Conservation (phyloP, 257 asterid species). For the Haberlea rhodopensis region DNA sequence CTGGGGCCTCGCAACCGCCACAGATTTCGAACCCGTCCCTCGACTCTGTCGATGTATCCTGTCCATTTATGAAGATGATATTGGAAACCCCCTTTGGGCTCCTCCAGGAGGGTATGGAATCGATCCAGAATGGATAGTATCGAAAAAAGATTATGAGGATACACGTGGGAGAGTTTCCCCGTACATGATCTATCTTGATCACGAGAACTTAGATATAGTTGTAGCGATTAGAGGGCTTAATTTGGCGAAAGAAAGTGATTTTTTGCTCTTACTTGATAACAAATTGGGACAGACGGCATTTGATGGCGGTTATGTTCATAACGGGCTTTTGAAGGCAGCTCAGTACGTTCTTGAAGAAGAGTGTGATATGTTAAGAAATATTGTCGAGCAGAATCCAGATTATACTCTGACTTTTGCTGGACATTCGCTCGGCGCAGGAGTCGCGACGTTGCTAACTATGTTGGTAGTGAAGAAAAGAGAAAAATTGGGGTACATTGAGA, state of each 20-base stretch:
- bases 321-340: constrained; percentile 89
- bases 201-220: constrained; percentile 61
- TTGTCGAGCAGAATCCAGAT: constrained; percentile 48
- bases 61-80: constrained; percentile 77
- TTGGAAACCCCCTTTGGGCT: constrained; percentile 69
- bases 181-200: constrained; percentile 83
- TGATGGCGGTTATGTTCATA: constrained; percentile 94
- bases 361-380: constrained; percentile 50
- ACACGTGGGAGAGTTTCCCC: constrained; percentile 70
- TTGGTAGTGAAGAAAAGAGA: constrained; percentile 72
- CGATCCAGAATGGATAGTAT: constrained; percentile 64
- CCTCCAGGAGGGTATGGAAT: constrained; percentile 87
- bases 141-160: constrained; percentile 52
- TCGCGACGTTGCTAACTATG: constrained; percentile 76
- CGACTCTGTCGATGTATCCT: constrained; percentile 69
- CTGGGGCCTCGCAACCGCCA: constrained; percentile 88
- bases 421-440: constrained; percentile 97
- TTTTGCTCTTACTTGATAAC: constrained; percentile 70
- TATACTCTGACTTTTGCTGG: constrained; percentile 85
- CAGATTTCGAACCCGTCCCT: constrained; percentile 83
- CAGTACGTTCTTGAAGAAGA: constrained; percentile 70
- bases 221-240: constrained; percentile 84
- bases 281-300: constrained; percentile 86
- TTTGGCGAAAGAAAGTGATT: constrained; percentile 81
- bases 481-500: constrained; percentile 63